These are phyloP conservation scores for Gracilariopsis chorda DNA, from an alignment of 23 red algal species.

Conservation along the genomic window DNA sequence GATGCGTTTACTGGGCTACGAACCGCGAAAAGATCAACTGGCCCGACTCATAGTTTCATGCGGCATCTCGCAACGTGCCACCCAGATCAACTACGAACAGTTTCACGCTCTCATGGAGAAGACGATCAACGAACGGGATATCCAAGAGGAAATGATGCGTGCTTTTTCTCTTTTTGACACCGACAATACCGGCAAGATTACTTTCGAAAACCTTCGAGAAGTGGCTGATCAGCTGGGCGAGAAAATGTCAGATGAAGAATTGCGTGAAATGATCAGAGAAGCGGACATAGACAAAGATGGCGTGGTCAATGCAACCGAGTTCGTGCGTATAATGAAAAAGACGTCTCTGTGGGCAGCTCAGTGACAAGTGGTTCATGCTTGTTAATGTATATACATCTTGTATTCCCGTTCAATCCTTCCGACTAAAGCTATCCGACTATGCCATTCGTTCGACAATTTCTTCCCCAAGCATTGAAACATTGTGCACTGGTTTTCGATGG, in stretches of 20 bases:
- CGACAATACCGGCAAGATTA: slow-evolving; percentile 65
- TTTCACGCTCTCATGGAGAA: slow-evolving; percentile 54
- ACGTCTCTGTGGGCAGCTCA: slow-evolving; percentile 57
- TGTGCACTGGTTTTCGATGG: too few species aligned
- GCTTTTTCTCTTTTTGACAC: slow-evolving; percentile 72
- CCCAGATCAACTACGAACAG: slow-evolving; percentile 58
- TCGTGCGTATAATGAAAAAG: slow-evolving; percentile 75
- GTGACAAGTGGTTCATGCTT: too few species aligned
- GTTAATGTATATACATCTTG: too few species aligned
- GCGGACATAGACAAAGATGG: slow-evolving; percentile 79
- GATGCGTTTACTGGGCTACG: slow-evolving; percentile 71
- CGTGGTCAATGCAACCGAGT: slow-evolving; percentile 66
- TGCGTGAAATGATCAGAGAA: slow-evolving; percentile 67
- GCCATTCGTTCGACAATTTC: too few species aligned
- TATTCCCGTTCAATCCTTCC: too few species aligned
- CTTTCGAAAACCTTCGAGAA: slow-evolving; percentile 48
- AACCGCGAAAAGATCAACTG: slow-evolving; percentile 63
- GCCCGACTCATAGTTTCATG: slow-evolving; percentile 25
- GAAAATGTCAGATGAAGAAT: slow-evolving; percentile 58
- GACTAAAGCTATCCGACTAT: too few species aligned
- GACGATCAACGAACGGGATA: slow-evolving; percentile 63
- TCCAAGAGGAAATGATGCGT: slow-evolving; percentile 77
- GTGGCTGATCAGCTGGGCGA: slow-evolving; percentile 72
- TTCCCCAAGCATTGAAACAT: too few species aligned
- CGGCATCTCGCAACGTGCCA: slow-evolving; percentile 22